Conservation (phyloP, 2,329 filamentous ascomycete genomes). For the Hypoxylon sp. region DNA sequence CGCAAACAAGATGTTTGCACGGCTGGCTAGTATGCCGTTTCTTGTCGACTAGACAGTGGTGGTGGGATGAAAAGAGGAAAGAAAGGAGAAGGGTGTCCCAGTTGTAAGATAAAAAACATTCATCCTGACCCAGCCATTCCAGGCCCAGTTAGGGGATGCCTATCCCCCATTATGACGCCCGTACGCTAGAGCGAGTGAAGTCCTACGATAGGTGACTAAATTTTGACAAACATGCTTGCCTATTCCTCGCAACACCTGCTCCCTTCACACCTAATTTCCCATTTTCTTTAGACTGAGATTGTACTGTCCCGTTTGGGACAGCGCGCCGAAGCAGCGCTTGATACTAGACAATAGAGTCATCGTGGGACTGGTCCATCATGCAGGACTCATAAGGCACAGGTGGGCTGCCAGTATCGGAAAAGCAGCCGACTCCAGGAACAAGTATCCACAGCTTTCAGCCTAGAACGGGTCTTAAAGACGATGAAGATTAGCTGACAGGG, state of each 20-base stretch:
- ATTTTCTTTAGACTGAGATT: slow-evolving; percentile 12
- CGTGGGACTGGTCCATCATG: slow-evolving; percentile 17
- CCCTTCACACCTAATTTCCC: slow-evolving; percentile 30
- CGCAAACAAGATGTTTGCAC: slow-evolving; percentile 52
- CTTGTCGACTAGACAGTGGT: slow-evolving; percentile 44
- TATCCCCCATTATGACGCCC: slow-evolving; percentile 23
- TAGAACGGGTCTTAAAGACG: slow-evolving; percentile 18
- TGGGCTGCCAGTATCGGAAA: slow-evolving; percentile 34
- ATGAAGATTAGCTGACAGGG: slow-evolving; percentile 9
- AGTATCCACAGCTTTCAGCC: slow-evolving; percentile 42
- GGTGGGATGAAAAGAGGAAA: slow-evolving; percentile 31
- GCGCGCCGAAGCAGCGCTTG: slow-evolving; percentile 27
- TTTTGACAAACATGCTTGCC: slow-evolving; percentile 11
- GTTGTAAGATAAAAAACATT: slow-evolving; percentile 29
- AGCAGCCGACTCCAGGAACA: slow-evolving; percentile 42
- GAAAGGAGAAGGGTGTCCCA: slow-evolving; percentile 22
- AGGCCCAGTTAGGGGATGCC: slow-evolving; percentile 13
- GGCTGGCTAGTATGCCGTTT: slow-evolving; percentile 47
- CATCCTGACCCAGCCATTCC: slow-evolving; percentile 15
- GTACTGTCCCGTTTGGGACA: slow-evolving; percentile 27
- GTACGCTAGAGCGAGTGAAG: slow-evolving; percentile 18
- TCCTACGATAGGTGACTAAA: slow-evolving; percentile 27
- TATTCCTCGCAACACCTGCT: slow-evolving; percentile 4
- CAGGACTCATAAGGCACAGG: slow-evolving; percentile 9
- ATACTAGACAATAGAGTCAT: slow-evolving; percentile 14